A percentile compares a stretch with the other conserved stretches of the same genome.
These are phyloP conservation scores for Fusarium multiceps DNA, from an alignment of 2,329 filamentous ascomycete species.

Conservation along the genomic window DNA sequence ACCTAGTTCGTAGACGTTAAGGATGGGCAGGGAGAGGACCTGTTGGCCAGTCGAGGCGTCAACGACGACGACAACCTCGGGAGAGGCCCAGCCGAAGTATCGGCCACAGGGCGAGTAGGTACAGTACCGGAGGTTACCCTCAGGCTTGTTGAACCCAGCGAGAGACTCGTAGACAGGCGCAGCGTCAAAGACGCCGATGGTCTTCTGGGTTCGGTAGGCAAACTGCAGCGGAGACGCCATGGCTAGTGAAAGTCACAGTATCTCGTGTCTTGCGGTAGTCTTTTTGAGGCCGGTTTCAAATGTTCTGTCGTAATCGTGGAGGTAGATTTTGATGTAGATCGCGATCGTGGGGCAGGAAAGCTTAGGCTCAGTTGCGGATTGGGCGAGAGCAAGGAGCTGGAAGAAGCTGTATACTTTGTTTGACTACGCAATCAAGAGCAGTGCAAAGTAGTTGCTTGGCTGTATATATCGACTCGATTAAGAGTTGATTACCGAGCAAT, in stretches of 20 bases:
- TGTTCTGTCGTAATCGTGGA: slow-evolving; percentile 43
- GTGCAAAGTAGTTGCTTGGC: slow-evolving; percentile 24
- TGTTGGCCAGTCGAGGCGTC: slow-evolving; percentile 81
- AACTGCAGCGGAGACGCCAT: slow-evolving; percentile 95
- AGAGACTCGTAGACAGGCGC: slow-evolving; percentile 88
- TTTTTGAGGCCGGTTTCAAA: slow-evolving; percentile 46
- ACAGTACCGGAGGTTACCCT: slow-evolving; percentile 95
- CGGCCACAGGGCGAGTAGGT: slow-evolving; percentile 95
- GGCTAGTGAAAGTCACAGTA: slow-evolving; percentile 89
- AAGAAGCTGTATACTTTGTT: slow-evolving; percentile 10
- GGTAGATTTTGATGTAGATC: slow-evolving; percentile 29
- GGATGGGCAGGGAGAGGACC: slow-evolving; percentile 78
- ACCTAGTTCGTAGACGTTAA: slow-evolving; percentile 91
- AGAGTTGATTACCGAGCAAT: slow-evolving; percentile 18
- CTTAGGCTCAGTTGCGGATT: slow-evolving; percentile 31
- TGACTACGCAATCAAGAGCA: slow-evolving; percentile 40
- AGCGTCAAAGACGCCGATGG: slow-evolving; percentile 92
- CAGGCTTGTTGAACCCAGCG: slow-evolving; percentile 84
- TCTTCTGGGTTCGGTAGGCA: slow-evolving; percentile 97
- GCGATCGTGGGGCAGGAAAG: slow-evolving; percentile 35
- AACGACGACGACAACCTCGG: slow-evolving; percentile 85
- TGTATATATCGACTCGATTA: slow-evolving; percentile 8
- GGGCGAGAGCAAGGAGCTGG: slow-evolving; percentile 31
- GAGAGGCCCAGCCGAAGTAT: slow-evolving; percentile 95
- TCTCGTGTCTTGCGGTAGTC: slow-evolving; percentile 48